Base-by-base conservation (phyloP, 495 filamentous ascomycete genomes). In the Podospora fimiseda region DNA sequence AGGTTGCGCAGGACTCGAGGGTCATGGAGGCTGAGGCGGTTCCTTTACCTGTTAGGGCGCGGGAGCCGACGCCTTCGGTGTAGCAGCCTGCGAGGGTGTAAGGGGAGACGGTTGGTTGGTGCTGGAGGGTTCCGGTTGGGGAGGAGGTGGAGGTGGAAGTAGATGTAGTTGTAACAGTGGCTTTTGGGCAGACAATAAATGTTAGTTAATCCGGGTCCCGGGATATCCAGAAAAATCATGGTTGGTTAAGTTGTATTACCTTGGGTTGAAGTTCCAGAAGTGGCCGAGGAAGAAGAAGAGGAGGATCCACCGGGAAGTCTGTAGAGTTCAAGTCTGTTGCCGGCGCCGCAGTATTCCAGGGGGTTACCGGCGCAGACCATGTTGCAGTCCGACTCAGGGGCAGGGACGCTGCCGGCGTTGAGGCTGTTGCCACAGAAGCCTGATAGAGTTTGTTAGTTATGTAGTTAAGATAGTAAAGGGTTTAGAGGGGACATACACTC, bases 401-500 rank as follows among this genome's bases (percentile, higher is more conserved):
- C 70, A 21, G 63, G 59, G 15, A 68, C 63, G 15, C 70, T 71
- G 36, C 72, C 69, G 9, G 58, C 44, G 22, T 57, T 57, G 51
- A 73, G 67, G 9, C 43, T 49, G 57, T 82, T 80, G 24, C 80
- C 82, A 64, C 84, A 87, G 64, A 79, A 86, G 66, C 84, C 46
- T 51, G 53, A n/a, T n/a, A n/a, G n/a, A n/a, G n/a, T n/a, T n/a
- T n/a, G n/a, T n/a, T n/a, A n/a, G n/a, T n/a, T n/a, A n/a, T n/a
- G n/a, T n/a, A n/a, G n/a, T n/a, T n/a, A n/a, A n/a, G n/a, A n/a
- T n/a, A n/a, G n/a, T n/a, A n/a, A n/a, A n/a, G n/a, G n/a, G n/a
- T n/a, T n/a, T n/a, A n/a, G n/a, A n/a, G n/a, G n/a, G n/a, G n/a
- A n/a, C n/a, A n/a, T n/a, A n/a, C n/a, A n/a, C n/a, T n/a, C n/a